These are phyloP conservation scores for Coffea eugenioides DNA, from an alignment of 257 asterid species.

Conservation along the genomic window DNA sequence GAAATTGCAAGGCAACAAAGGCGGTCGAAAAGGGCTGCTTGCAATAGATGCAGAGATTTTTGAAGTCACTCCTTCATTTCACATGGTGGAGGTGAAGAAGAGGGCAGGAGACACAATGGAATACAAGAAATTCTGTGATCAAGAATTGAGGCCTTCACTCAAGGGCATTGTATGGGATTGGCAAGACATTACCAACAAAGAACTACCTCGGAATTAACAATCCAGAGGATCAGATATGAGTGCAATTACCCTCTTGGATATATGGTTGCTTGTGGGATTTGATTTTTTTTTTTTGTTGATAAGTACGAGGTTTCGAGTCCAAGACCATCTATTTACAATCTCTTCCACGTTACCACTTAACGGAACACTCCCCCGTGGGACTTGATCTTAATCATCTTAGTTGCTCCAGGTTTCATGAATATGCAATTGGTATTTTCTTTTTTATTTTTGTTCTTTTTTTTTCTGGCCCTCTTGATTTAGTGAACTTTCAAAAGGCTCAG, in stretches of 20 bases:
- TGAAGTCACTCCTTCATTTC: conserved; percentile 88
- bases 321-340: too few species aligned
- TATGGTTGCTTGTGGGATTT: neutral
- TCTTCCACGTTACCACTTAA: too few species aligned
- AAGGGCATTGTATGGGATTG: conserved; percentile 72
- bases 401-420: neutral
- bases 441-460: neutral
- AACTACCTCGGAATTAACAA: neutral
- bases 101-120: conserved; percentile 78
- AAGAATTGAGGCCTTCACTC: conserved; percentile 76
- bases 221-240: neutral
- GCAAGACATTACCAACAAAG: conserved; percentile 36
- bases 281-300: too few species aligned
- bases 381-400: neutral
- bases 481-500: neutral
- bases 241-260: neutral
- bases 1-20: conserved; percentile 58
- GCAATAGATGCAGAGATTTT: conserved; percentile 79
- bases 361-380: neutral
- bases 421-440: neutral
- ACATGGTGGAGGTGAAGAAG: conserved; percentile 83
- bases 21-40: conserved; percentile 72
- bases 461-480: neutral
- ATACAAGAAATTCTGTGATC: conserved; percentile 65
- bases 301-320: too few species aligned